Conservation (phyloP, 2,329 filamentous ascomycete species). For the Xylaria multiplex region DNA sequence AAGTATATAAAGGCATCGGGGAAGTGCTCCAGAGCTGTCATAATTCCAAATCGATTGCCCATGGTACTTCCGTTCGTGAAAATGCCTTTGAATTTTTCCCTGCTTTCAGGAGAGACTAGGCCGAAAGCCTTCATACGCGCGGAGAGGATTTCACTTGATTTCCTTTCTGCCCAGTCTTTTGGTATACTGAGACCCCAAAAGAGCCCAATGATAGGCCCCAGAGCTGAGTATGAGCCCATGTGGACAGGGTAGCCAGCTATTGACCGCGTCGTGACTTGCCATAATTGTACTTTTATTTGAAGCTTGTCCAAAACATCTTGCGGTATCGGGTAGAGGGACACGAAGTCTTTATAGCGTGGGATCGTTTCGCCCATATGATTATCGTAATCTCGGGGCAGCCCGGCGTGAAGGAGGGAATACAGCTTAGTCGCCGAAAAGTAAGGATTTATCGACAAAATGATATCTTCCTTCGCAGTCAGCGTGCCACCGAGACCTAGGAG, state of each 20-base stretch:
- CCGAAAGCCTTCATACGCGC: slow-evolving; percentile 24
- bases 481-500: slow-evolving; percentile 14
- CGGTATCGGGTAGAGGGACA: slow-evolving; percentile 12
- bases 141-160: slow-evolving; percentile 15
- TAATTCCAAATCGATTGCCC: slow-evolving; percentile 32
- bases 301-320: slow-evolving; percentile 3
- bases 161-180: slow-evolving; percentile 16
- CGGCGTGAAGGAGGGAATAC: neutral
- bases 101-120: neutral
- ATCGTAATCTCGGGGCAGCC: neutral
- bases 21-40: slow-evolving; percentile 26
- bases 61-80: slow-evolving; percentile 35
- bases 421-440: neutral
- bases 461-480: slow-evolving; percentile 1
- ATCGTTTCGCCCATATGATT: neutral
- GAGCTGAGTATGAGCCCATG: slow-evolving; percentile 28
- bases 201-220: slow-evolving; percentile 29
- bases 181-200: slow-evolving; percentile 26
- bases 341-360: slow-evolving; percentile 8
- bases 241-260: slow-evolving; percentile 26
- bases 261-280: slow-evolving; percentile 28
- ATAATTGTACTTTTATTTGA: slow-evolving; percentile 21
- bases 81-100: slow-evolving; percentile 21
- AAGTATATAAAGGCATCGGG: slow-evolving; percentile 29
- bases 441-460: slow-evolving; percentile 17